Evolutionary conservation across 169 alveolate genomes (phyloP).

Genomic region (Plasmodium sp.): DNA sequence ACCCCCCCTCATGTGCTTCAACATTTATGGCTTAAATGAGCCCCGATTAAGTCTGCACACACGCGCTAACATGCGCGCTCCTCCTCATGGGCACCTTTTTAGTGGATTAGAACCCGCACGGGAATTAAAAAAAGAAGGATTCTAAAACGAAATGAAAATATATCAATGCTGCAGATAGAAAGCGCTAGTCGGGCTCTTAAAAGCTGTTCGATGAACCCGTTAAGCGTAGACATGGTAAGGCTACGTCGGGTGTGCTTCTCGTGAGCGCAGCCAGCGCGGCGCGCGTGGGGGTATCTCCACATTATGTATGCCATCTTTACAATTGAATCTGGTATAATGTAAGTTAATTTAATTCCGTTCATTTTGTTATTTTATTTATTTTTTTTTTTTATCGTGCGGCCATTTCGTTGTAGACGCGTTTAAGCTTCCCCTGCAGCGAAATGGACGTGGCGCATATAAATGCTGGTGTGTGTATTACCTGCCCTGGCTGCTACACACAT

Average conservation of each 20-base stretch:
- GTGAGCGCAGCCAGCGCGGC: neutral
- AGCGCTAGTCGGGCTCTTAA: constrained; percentile 74
- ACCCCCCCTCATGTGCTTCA: neutral
- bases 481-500: neutral
- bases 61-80: neutral
- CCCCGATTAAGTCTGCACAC: neutral
- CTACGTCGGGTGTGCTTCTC: neutral
- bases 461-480: neutral
- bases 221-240: constrained; percentile 75
- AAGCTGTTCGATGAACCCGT: constrained; percentile 33
- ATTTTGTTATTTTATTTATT: too few species aligned
- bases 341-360: neutral
- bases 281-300: neutral
- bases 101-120: constrained; percentile 83
- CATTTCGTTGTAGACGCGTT: neutral
- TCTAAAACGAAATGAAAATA: constrained; percentile 67
- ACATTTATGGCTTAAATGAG: neutral
- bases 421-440: neutral
- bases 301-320: neutral
- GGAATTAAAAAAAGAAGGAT: constrained; percentile 78
- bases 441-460: neutral
- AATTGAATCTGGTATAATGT: neutral
- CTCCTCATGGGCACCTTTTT: neutral
- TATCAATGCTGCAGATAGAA: constrained; percentile 61
- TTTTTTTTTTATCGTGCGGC: neutral